A percentile compares a stretch with the other conserved stretches of the same genome.
These are phyloP conservation scores for Solanum habrochaites DNA, from an alignment of 257 asterid species.

Conservation along the genomic window DNA sequence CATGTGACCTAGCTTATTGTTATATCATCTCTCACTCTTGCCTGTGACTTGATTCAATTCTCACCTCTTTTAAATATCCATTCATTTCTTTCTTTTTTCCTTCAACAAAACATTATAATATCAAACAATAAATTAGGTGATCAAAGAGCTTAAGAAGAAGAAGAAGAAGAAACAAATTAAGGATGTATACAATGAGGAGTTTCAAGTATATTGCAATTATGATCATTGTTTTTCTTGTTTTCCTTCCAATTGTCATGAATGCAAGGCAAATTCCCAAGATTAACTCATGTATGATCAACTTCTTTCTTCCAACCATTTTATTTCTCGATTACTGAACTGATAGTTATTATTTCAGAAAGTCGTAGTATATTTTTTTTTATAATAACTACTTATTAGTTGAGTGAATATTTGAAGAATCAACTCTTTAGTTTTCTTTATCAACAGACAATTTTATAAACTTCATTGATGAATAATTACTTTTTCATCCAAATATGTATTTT, in stretches of 20 bases:
- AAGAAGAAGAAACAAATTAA: not conserved
- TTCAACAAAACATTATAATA: not conserved
- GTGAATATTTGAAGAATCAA: no score
- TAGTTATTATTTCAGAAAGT: no score
- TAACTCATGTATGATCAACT: slow-evolving; percentile 22
- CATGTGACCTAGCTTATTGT: slow-evolving; percentile 39
- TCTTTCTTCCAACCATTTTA: not conserved
- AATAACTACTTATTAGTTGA: no score
- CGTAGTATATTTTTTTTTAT: not conserved
- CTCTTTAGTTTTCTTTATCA: not conserved
- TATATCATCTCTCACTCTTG: slow-evolving; percentile 19
- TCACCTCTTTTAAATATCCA: slow-evolving; percentile 13
- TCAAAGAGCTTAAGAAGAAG: not conserved
- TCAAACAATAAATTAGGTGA: not conserved
- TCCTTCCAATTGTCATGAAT: slow-evolving; percentile 23
- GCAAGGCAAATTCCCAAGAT: slow-evolving; percentile 39
- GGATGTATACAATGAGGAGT: slow-evolving; percentile 21
- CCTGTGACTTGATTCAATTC: slow-evolving; percentile 73
- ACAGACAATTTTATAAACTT: not conserved
- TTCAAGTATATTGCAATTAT: slow-evolving; percentile 5
- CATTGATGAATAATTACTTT: not conserved
- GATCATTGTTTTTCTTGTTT: slow-evolving; percentile 16
- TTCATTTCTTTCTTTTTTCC: not conserved
- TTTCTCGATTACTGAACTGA: not conserved
- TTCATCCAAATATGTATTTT: not conserved